Evolutionary conservation across 768 basidiomycete species (phyloP).

Genomic region (Suillus variegatus): DNA sequence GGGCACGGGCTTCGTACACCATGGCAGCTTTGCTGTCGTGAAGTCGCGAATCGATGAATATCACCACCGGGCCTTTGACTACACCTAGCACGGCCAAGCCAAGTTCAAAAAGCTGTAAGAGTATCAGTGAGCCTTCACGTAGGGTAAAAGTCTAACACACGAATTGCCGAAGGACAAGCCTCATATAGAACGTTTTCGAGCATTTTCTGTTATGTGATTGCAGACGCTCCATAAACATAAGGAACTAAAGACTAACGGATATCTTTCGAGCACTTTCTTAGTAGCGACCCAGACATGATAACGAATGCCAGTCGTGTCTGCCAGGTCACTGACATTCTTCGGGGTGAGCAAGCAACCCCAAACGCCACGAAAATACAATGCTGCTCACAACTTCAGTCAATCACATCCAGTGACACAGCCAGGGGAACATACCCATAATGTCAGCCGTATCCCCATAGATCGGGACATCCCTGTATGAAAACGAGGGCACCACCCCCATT

Average conservation of each 20-base stretch:
- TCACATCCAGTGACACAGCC: not conserved
- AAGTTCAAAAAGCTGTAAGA: conserved; percentile 50
- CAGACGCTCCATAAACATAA: not conserved
- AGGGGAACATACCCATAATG: conserved; percentile 40
- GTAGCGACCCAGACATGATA: conserved; percentile 38
- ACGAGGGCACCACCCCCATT: conserved; percentile 36
- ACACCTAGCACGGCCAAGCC: conserved; percentile 45
- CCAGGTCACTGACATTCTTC: conserved; percentile 26
- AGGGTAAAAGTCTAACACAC: conserved; percentile 17
- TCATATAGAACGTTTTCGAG: not conserved
- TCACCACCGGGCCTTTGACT: conserved; percentile 48
- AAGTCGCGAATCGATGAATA: conserved; percentile 53
- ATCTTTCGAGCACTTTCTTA: conserved; percentile 30
- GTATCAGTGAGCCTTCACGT: not conserved
- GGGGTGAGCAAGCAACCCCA: conserved; percentile 38
- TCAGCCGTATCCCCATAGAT: conserved; percentile 43
- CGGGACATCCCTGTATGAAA: conserved; percentile 29
- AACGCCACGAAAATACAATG: conserved; percentile 34
- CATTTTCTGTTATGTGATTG: not conserved
- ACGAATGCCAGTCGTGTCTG: conserved; percentile 27
- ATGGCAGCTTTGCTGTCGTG: conserved; percentile 39
- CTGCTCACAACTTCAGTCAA: conserved; percentile 15
- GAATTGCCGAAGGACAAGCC: conserved; percentile 24
- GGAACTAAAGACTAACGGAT: conserved; percentile 12
- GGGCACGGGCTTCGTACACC: conserved; percentile 41